Conservation (phyloP, 2,329 filamentous ascomycete genomes). For the Coleophoma cylindrospora region DNA sequence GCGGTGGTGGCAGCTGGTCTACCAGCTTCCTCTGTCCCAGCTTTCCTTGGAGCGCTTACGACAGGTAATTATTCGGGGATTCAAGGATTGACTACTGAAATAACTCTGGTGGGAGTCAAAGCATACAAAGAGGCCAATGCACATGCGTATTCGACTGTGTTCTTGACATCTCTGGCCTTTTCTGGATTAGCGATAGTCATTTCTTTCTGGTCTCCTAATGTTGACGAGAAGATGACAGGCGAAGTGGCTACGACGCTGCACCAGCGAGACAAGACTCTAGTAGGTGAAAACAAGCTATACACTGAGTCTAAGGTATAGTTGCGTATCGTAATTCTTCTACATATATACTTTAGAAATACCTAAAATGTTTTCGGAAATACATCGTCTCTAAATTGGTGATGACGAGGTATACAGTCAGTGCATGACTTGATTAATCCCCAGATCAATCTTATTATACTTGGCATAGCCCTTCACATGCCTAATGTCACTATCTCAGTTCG, state of each 20-base stretch:
- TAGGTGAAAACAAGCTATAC: not conserved
- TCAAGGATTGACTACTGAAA: slow-evolving; percentile 24
- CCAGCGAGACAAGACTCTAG: slow-evolving; percentile 12
- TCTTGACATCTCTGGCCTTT: slow-evolving; percentile 30
- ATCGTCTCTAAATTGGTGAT: too few species aligned
- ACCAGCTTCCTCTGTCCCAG: slow-evolving; percentile 26
- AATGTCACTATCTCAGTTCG: too few species aligned
- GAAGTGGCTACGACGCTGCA: slow-evolving; percentile 28
- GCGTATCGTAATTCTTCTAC: too few species aligned
- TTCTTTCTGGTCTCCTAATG: slow-evolving; percentile 25
- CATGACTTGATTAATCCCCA: too few species aligned
- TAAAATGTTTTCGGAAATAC: too few species aligned
- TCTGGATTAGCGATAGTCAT: slow-evolving; percentile 25
- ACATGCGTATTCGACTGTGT: slow-evolving; percentile 29
- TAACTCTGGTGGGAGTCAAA: slow-evolving; percentile 21
- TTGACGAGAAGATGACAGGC: slow-evolving; percentile 27
- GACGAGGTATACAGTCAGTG: too few species aligned
- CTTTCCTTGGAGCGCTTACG: slow-evolving; percentile 28
- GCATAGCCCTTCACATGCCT: too few species aligned
- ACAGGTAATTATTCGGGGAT: slow-evolving; percentile 24
- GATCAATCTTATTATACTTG: too few species aligned
- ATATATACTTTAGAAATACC: too few species aligned
- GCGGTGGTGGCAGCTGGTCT: slow-evolving; percentile 32
- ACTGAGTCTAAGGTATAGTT: too few species aligned
- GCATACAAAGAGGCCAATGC: slow-evolving; percentile 30